Conservation (phyloP, 2,329 filamentous ascomycete species). For the Didymella pinodella region DNA sequence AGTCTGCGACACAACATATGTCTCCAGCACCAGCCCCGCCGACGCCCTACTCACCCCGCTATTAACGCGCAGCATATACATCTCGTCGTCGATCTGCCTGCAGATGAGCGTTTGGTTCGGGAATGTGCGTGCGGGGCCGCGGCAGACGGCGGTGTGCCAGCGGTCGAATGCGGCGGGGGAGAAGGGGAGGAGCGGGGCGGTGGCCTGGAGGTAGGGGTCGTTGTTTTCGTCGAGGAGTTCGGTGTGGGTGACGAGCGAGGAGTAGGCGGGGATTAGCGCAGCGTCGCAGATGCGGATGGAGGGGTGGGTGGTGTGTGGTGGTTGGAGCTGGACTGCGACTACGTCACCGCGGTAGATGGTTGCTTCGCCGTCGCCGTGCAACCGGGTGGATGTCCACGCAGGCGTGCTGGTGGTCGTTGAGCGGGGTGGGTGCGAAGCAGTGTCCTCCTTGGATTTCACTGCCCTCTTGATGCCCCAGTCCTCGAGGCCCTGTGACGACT, state of each 20-base stretch:
- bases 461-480: not conserved
- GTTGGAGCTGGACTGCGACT: not conserved
- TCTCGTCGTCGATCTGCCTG: not conserved
- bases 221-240: not conserved
- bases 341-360: not conserved
- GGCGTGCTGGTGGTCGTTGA: not conserved
- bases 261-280: not conserved
- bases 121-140: not conserved
- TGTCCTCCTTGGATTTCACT: not conserved
- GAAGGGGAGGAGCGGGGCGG: not conserved
- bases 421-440: not conserved
- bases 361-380: not conserved
- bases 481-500: not conserved
- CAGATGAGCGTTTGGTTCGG: not conserved
- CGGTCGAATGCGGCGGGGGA: not conserved
- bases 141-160: not conserved
- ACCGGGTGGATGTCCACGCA: not conserved
- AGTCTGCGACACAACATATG: not conserved
- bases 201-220: not conserved
- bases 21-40: not conserved
- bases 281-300: not conserved
- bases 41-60: not conserved
- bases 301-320: not conserved
- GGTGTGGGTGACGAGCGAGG: not conserved
- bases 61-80: not conserved